A percentile compares a stretch with the other conserved stretches of the same genome.
Conservation (phyloP, 2,329 filamentous ascomycete genomes). For the Cladosporium sp. region DNA sequence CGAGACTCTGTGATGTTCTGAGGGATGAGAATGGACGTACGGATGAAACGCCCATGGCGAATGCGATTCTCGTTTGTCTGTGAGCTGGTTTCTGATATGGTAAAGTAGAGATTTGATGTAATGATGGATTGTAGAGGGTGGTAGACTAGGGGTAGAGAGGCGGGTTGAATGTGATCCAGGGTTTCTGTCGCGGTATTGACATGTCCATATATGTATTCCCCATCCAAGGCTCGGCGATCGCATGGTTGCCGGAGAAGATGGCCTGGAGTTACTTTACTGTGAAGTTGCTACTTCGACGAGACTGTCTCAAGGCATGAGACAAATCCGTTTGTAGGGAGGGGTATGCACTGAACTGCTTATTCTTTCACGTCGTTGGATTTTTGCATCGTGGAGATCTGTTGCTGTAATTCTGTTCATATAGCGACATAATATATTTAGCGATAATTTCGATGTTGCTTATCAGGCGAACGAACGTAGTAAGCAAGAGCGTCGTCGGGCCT, state of each 20-base stretch:
- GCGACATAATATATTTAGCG: too few species aligned
- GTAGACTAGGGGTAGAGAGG: background rate
- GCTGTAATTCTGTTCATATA: too few species aligned
- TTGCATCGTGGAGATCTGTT: too few species aligned
- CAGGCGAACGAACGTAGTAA: too few species aligned
- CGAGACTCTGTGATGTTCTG: background rate
- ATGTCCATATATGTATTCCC: background rate
- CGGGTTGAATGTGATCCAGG: background rate
- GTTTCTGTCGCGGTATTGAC: background rate
- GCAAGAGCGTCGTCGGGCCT: background rate
- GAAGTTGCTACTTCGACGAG: constrained; percentile 13
- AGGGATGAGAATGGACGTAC: background rate
- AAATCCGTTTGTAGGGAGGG: background rate
- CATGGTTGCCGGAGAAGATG: constrained; percentile 7
- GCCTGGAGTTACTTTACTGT: background rate
- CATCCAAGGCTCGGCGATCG: background rate
- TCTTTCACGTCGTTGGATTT: background rate
- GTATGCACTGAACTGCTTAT: background rate
- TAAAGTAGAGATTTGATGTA: background rate
- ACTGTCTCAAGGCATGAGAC: constrained; percentile 8
- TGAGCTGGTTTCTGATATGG: background rate
- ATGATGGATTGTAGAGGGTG: too few species aligned
- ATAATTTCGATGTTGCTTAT: too few species aligned
- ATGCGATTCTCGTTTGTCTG: background rate
- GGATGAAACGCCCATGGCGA: constrained; percentile 1